Conservation (phyloP, 345 rosid species). For the Gossypium mustelinum region DNA sequence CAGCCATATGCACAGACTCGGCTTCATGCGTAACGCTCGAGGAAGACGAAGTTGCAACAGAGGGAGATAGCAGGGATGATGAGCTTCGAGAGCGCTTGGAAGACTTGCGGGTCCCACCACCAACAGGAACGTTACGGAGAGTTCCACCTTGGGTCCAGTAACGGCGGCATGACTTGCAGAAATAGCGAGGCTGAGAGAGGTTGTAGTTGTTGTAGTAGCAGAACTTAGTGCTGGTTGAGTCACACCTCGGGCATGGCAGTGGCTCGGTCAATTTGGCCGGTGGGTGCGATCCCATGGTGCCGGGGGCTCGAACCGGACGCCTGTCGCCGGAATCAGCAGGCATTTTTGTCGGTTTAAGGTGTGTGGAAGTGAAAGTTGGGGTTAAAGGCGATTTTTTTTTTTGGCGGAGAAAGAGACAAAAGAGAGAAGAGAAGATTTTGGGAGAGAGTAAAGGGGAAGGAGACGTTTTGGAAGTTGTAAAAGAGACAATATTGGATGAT, state of each 20-base stretch:
- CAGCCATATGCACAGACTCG: conserved; percentile 6
- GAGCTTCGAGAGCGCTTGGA: conserved; percentile 43
- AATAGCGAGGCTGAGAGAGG: conserved; percentile 63
- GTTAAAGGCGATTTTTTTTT: background rate
- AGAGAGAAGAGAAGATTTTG: background rate
- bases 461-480: conserved; percentile 9
- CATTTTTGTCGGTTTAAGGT: conserved; percentile 19
- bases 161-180: conserved; percentile 66
- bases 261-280: conserved; percentile 30
- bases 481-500: conserved; percentile 14
- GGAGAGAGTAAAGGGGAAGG: background rate
- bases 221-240: conserved; percentile 53
- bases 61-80: conserved; percentile 19
- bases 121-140: conserved; percentile 61
- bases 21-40: conserved; percentile 27
- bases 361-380: background rate
- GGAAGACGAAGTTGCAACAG: conserved; percentile 20
- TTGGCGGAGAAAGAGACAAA: background rate
- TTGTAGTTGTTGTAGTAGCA: conserved; percentile 70
- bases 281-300: conserved; percentile 16
- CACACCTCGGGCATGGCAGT: conserved; percentile 57
- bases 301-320: conserved; percentile 16
- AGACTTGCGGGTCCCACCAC: conserved; percentile 59
- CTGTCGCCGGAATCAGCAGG: conserved; percentile 28
- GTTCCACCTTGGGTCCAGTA: conserved; percentile 79